Base-by-base conservation (phyloP, 768 basidiomycete species). In the Pulveroboletus sp. region DNA sequence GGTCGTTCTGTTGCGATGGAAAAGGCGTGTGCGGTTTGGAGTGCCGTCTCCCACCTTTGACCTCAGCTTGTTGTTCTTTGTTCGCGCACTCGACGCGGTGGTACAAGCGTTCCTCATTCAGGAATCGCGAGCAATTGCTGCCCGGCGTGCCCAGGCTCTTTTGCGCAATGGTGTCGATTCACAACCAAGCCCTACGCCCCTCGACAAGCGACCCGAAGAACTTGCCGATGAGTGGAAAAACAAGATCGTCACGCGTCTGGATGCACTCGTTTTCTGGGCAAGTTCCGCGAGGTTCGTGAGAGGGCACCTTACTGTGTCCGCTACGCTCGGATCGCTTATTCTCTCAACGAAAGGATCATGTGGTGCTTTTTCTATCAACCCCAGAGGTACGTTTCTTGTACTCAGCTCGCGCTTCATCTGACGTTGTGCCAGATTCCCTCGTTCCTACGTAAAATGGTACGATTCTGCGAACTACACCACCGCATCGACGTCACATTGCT, bases 331-430 rank as follows among this genome's bases (percentile, higher is more conserved):
- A 14, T 23, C 27, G 30, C 38, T 47, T 22, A 51, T 20, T 47
- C 29, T 27, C 32, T n/a, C n/a, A n/a, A 47, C 23, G 19, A 36
- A 61, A 90, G 89, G 60, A 89, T 90, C 46, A 89, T 90, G 86
- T 90, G 89, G 89, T 89, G 88, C 58, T 91, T 86, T 66, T 83
- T 88, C 63, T 90, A 91, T 58, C 73, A 83, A 59, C 86, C 88
- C 5, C 71, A 79, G 54, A 79, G 84, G 86, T 88, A 60, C 42
- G 58, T 54, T 14, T 31, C 6, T 38, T 24, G 11, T 7, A 35
- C 35, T 29, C 14, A 16, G 14, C 17, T 10, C 8, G 0, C 32
- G n/a, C 17, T 30, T 27, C 17, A 47, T 45, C 48, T 53, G 42
- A 51, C 46, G 26, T 45, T 22, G n/a, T 63, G 12, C 19, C 45